Conservation (phyloP, 2,329 filamentous ascomycete species). For the Aspergillus luchuensis region DNA sequence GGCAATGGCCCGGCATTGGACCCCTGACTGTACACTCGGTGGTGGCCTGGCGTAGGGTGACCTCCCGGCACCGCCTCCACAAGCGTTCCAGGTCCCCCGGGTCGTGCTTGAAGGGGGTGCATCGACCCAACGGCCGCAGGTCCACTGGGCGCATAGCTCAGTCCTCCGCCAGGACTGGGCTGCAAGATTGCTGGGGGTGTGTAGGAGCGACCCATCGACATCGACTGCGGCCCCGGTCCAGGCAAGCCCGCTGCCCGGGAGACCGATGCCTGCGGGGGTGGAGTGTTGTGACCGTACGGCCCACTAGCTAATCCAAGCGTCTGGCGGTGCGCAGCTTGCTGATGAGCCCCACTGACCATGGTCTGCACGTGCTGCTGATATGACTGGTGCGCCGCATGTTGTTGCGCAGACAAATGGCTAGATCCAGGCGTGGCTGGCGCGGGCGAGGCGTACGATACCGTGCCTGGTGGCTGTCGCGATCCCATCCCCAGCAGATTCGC, state of each 20-base stretch:
- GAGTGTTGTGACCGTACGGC: constrained; percentile 38
- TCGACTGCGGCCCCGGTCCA: constrained; percentile 28
- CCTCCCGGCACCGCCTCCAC: constrained; percentile 27
- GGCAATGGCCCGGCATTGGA: constrained; percentile 33
- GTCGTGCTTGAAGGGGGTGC: constrained; percentile 33
- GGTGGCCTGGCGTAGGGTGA: constrained; percentile 28
- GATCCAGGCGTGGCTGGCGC: constrained; percentile 27
- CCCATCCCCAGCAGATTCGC: constrained; percentile 31
- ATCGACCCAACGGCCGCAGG: constrained; percentile 26
- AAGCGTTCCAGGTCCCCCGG: constrained; percentile 27
- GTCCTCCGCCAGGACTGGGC: constrained; percentile 29
- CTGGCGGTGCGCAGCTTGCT: constrained; percentile 36
- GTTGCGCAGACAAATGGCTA: constrained; percentile 24
- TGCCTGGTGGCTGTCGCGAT: constrained; percentile 30
- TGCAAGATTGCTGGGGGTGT: constrained; percentile 42
- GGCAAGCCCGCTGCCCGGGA: constrained; percentile 28
- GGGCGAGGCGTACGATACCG: constrained; percentile 31
- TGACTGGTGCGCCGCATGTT: constrained; percentile 28
- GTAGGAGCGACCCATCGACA: constrained; percentile 40
- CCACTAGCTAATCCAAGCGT: constrained; percentile 33
- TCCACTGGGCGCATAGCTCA: constrained; percentile 34
- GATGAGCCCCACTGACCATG: constrained; percentile 40
- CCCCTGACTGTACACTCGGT: constrained; percentile 43
- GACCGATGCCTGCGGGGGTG: constrained; percentile 34
- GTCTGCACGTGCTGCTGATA: constrained; percentile 44